Conservation (phyloP, 441 rosid species). For the Brassica balearica region DNA sequence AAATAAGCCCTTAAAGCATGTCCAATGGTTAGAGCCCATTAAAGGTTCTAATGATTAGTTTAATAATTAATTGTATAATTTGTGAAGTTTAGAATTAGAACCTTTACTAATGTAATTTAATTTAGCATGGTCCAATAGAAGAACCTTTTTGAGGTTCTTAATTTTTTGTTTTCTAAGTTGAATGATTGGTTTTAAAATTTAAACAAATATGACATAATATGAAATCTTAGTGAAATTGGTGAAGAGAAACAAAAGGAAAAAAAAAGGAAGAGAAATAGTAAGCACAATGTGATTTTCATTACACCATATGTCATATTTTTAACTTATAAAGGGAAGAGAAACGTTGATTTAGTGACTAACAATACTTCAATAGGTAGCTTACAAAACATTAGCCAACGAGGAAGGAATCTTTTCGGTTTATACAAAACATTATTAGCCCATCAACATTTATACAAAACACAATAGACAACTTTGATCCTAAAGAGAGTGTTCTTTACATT, state of each 20-base stretch:
- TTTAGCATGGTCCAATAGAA: neutral
- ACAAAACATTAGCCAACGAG: slow-evolving; percentile 47
- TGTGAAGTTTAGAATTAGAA: neutral
- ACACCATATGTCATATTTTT: no score
- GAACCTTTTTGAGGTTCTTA: neutral
- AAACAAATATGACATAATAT: no score
- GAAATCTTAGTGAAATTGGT: no score
- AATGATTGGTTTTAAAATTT: no score
- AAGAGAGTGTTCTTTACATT: slow-evolving; percentile 52
- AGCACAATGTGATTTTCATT: no score
- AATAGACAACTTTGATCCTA: neutral
- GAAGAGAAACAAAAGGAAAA: no score
- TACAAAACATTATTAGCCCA: slow-evolving; percentile 40
- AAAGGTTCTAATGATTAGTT: neutral
- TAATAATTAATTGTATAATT: neutral
- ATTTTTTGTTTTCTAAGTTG: no score
- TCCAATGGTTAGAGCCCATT: neutral
- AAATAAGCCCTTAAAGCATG: neutral
- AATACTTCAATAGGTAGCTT: no score
- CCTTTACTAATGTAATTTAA: neutral
- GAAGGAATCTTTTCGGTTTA: slow-evolving; percentile 79
- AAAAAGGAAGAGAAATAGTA: no score
- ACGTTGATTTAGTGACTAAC: no score
- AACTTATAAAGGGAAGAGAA: no score
- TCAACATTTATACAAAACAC: slow-evolving; percentile 27